Conservation (phyloP, 208 protist genomes). For the Crithidia acanthocephali region DNA sequence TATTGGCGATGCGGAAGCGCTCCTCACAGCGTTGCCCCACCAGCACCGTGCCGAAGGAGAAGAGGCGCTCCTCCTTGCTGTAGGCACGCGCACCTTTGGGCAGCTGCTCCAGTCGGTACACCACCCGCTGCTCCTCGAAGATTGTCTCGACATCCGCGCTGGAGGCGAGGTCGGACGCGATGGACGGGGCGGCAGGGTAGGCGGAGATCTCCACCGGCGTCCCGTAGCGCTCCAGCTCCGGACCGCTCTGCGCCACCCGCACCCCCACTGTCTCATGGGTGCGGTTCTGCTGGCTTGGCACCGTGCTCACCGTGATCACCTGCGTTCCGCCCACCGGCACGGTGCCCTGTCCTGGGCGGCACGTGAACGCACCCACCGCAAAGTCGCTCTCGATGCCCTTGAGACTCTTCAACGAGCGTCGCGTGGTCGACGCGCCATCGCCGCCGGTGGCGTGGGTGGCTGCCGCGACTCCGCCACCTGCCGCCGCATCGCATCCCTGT, state of each 20-base stretch:
- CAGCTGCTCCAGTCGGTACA: slow-evolving; percentile 80
- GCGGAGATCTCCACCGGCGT: slow-evolving; percentile 92
- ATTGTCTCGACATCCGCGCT: slow-evolving; percentile 89
- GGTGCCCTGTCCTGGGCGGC: slow-evolving; percentile 64
- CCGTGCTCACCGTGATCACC: slow-evolving; percentile 75
- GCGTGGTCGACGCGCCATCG: neutral
- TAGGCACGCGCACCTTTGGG: slow-evolving; percentile 77
- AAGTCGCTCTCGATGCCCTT: slow-evolving; percentile 46
- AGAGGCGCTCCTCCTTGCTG: slow-evolving; percentile 90
- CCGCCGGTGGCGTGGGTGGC: neutral
- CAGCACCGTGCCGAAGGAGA: slow-evolving; percentile 94
- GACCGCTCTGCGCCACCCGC: slow-evolving; percentile 90
- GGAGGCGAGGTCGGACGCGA: slow-evolving; percentile 88
- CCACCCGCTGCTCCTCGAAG: slow-evolving; percentile 98
- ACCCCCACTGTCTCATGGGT: slow-evolving; percentile 90
- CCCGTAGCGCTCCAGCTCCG: slow-evolving; percentile 67
- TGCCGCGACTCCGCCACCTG: neutral
- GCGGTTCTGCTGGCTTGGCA: slow-evolving; percentile 58
- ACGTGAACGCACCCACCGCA: slow-evolving; percentile 76
- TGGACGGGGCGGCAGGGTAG: slow-evolving; percentile 94
- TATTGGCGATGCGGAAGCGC: slow-evolving; percentile 96
- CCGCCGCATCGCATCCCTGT: neutral
- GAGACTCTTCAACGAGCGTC: slow-evolving; percentile 5
- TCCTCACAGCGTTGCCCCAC: slow-evolving; percentile 84
- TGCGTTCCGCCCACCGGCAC: slow-evolving; percentile 68